Base-by-base conservation (phyloP, 2,329 filamentous ascomycete genomes). In the Camptophora hylomeconis region DNA sequence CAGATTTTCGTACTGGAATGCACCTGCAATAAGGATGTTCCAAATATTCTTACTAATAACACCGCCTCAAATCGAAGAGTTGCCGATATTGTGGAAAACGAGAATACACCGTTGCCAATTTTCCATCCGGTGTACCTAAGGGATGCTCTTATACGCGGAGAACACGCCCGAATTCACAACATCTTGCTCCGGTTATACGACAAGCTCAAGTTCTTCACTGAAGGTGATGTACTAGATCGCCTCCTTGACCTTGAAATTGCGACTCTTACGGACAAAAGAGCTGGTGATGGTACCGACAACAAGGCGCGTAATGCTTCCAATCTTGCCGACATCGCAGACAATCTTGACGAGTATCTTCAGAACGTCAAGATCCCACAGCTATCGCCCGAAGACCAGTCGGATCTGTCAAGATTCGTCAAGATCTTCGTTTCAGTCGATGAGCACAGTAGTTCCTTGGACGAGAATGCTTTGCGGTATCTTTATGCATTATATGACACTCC, bases 41-140 rank as follows among this genome's bases (percentile, higher is more conserved):
- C 76, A 31, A 61, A 70, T 14, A 18, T 3, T 20, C n/a, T 5
- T 5, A 3, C 7, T 7, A 7, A 9, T 18, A 12, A 6, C 12
- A 13, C 14, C 11, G n/a, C 17, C 6, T 14, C 17, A 21, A 14
- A 15, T 9, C 26, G 9, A 14, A 14, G 13, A 3, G 14, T 11
- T 7, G 5, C 5, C n/a, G 17, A 7, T 8, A 11, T 11, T 4
- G 9, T 8, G 18, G 11, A 20, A 6, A 21, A 8, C 13, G 13
- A 24, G 11, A 26, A 31, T 12, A 26, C 23, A 12, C 15, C n/a
- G 2, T 60, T 95, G 5, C 83, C 89, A 0, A 67, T 92, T 2
- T 98, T 92, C 45, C 87, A 98, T 45, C 89, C 89, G 0, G 83
- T 92, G 46, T 81, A 93, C 34, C 57, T 15, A 79, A 80, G 29